phyloP scores from a whole-genome alignment of 2,329 filamentous ascomycete genomes.

The Aspergillus fumigatus region DNA sequence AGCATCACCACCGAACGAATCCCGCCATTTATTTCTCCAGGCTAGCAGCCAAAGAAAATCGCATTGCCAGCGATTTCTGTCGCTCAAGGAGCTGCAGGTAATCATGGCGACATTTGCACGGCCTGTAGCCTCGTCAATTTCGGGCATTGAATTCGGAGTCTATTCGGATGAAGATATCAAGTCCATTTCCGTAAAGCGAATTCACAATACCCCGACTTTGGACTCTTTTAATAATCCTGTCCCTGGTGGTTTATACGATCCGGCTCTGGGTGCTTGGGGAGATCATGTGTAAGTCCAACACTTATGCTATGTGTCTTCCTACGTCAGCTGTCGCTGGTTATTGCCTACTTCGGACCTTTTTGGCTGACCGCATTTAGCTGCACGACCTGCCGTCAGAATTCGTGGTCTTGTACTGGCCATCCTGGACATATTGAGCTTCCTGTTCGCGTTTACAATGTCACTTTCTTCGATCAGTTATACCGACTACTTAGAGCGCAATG shows the following conservation, averaged over 20 bases:
- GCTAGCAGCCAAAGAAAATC: slow-evolving; percentile 17
- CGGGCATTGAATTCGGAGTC: slow-evolving; percentile 84
- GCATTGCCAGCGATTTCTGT: slow-evolving; percentile 29
- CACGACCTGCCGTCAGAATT: slow-evolving; percentile 83
- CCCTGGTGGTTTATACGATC: slow-evolving; percentile 86
- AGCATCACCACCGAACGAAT: slow-evolving; percentile 24
- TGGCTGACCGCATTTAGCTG: slow-evolving; percentile 55
- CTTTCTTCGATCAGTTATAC: slow-evolving; percentile 88
- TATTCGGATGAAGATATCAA: slow-evolving; percentile 78
- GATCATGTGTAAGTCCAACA: slow-evolving; percentile 65
- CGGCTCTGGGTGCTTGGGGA: slow-evolving; percentile 83
- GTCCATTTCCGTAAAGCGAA: slow-evolving; percentile 85
- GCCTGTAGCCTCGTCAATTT: slow-evolving; percentile 76
- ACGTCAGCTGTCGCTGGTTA: not conserved
- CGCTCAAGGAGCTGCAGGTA: slow-evolving; percentile 31
- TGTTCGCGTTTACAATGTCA: slow-evolving; percentile 90
- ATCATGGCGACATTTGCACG: slow-evolving; percentile 54
- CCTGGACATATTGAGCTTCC: slow-evolving; percentile 93
- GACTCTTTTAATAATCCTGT: slow-evolving; percentile 86
- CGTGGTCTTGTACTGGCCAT: slow-evolving; percentile 82
- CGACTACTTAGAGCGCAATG: slow-evolving; percentile 83
- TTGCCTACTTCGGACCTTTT: not conserved
- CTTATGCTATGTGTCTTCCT: slow-evolving; percentile 2
- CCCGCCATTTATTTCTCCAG: slow-evolving; percentile 23
- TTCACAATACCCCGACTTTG: slow-evolving; percentile 91